These are phyloP conservation scores for Podila verticillata DNA, from an alignment of 192 early-diverging fungal genomes.

Conservation along the genomic window DNA sequence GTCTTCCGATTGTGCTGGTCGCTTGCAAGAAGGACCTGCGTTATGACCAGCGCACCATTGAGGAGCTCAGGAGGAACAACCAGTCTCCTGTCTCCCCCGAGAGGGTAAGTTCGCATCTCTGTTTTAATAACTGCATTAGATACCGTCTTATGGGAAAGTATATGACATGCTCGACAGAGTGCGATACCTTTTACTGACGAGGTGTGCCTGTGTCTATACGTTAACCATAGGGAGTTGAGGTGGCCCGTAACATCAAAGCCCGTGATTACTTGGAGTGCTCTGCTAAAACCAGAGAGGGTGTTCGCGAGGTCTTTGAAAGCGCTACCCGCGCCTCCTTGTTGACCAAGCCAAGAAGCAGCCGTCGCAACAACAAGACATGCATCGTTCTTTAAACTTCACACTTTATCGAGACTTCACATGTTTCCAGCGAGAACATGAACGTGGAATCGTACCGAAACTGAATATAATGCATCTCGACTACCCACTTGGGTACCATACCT, in stretches of 20 bases:
- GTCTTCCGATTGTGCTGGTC: conserved; percentile 82
- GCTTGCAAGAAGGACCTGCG: conserved; percentile 87
- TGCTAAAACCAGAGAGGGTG: conserved; percentile 80
- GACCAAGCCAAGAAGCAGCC: conserved; percentile 14
- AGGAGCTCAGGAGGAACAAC: conserved; percentile 72
- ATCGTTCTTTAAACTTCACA: not conserved
- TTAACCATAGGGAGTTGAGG: conserved; percentile 62
- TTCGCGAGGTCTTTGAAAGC: conserved; percentile 85
- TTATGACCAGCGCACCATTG: conserved; percentile 76
- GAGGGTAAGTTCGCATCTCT: conserved; percentile 55
- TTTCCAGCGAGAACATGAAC: too few relatives aligned
- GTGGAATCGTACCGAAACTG: too few relatives aligned
- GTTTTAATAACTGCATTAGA: too few relatives aligned
- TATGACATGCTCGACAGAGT: too few relatives aligned
- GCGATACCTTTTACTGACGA: too few relatives aligned
- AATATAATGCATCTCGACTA: too few relatives aligned
- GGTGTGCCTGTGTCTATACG: too few relatives aligned
- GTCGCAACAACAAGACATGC: conserved; percentile 1
- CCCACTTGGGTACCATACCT: too few relatives aligned
- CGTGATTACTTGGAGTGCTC: conserved; percentile 89
- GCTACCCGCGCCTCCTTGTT: conserved; percentile 82
- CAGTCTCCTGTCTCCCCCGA: conserved; percentile 74
- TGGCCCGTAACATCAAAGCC: conserved; percentile 82
- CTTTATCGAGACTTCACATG: too few relatives aligned
- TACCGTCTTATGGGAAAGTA: too few relatives aligned